Evolutionary conservation across 176 grass and related monocot species (phyloP).

Genomic region (Melocanna baccifera): DNA sequence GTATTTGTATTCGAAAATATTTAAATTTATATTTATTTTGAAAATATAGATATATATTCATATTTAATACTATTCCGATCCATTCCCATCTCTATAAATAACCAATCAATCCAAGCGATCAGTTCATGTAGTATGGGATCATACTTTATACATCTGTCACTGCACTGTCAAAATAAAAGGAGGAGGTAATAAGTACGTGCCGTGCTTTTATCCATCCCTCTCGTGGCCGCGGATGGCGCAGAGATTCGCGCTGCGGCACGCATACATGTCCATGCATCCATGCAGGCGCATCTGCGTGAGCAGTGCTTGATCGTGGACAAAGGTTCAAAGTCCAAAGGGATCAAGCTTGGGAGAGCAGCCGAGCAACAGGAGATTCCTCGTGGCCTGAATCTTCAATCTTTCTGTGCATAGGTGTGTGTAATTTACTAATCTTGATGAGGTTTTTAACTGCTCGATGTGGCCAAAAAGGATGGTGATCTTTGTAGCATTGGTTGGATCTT

Average conservation of each 20-base stretch:
- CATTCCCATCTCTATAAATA: too few species aligned
- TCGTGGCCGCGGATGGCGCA: constrained; percentile 19
- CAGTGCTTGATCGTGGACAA: neutral
- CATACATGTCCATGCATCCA: neutral
- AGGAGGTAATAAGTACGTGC: neutral
- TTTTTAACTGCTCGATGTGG: neutral
- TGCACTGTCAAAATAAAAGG: too few species aligned
- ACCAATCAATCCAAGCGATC: too few species aligned
- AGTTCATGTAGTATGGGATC: too few species aligned
- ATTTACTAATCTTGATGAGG: neutral
- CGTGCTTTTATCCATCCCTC: neutral
- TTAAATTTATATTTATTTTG: too few species aligned
- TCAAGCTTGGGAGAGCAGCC: neutral
- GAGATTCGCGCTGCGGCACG: constrained; percentile 42
- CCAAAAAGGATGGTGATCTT: neutral
- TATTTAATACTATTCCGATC: too few species aligned
- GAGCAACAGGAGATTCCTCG: neutral
- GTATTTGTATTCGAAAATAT: too few species aligned
- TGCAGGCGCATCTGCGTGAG: neutral
- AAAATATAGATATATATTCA: too few species aligned
- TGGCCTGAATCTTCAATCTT: neutral
- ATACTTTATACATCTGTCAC: too few species aligned
- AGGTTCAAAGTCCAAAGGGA: constrained; percentile 7
- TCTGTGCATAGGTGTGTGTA: neutral
- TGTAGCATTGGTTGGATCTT: neutral